A percentile compares a stretch with the other conserved stretches of the same genome.
Conservation (phyloP, 345 rosid genomes). For the Eucalyptus tenuipes region DNA sequence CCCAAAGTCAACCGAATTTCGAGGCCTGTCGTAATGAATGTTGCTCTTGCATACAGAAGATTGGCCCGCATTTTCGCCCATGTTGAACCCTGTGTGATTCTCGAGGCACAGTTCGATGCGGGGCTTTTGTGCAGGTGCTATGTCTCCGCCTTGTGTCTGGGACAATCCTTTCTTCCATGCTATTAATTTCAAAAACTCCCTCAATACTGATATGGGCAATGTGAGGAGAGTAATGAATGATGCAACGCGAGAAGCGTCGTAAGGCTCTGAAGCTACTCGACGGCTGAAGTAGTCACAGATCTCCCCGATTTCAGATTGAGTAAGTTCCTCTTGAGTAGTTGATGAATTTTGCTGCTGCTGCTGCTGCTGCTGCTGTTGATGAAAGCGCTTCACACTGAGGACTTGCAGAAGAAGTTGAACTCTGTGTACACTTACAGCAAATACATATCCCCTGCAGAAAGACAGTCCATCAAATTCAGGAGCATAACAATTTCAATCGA, state of each 20-base stretch:
- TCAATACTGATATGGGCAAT: constrained; percentile 74
- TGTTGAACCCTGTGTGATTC: constrained; percentile 53
- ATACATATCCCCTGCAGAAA: constrained; percentile 78
- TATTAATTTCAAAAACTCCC: constrained; percentile 89
- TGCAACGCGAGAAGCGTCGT: constrained; percentile 96
- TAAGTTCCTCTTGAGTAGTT: constrained; percentile 76
- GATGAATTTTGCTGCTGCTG: constrained; percentile 65
- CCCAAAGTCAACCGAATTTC: constrained; percentile 74
- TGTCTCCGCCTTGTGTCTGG: constrained; percentile 72
- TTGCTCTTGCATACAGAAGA: constrained; percentile 67
- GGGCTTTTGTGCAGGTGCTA: constrained; percentile 82
- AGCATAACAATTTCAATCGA: not conserved
- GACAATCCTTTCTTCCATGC: constrained; percentile 95
- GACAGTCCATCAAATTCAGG: not conserved
- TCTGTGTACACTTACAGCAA: constrained; percentile 95
- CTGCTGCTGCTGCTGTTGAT: constrained; percentile 84
- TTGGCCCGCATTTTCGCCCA: constrained; percentile 24
- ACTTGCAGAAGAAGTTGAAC: constrained; percentile 99
- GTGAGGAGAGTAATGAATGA: constrained; percentile 99
- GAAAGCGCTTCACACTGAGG: constrained; percentile 89
- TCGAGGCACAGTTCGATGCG: constrained; percentile 89
- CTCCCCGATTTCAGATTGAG: constrained; percentile 78
- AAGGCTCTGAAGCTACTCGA: constrained; percentile 96
- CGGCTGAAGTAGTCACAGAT: constrained; percentile 98
- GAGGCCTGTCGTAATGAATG: constrained; percentile 75